A percentile compares a stretch with the other conserved stretches of the same genome.
These are phyloP conservation scores for Hanseniaspora vineae DNA, from an alignment of 805 yeast species.

Conservation along the genomic window DNA sequence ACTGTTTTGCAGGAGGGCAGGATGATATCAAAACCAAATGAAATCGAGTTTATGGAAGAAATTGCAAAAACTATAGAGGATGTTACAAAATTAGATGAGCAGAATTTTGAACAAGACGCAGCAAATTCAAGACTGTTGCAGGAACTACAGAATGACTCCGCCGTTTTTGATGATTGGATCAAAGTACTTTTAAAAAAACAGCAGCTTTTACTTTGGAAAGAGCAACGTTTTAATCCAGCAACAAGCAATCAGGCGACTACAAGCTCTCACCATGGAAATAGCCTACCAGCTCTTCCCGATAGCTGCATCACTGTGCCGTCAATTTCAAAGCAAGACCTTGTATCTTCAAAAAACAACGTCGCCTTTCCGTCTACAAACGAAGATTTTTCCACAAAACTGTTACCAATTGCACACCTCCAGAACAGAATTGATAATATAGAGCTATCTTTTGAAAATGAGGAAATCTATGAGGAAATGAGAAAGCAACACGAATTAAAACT, in stretches of 20 bases:
- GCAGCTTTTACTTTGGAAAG: background rate
- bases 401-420: conserved; percentile 25
- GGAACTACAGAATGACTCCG: background rate
- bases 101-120: too few relatives aligned
- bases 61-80: too few relatives aligned
- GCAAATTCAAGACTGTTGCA: background rate
- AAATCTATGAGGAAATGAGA: conserved; percentile 3
- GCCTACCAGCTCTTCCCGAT: too few relatives aligned
- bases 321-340: conserved; percentile 23
- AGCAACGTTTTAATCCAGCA: background rate
- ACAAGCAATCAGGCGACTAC: too few relatives aligned
- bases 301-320: too few relatives aligned
- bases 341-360: background rate
- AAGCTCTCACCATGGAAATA: too few relatives aligned
- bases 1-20: conserved; percentile 33
- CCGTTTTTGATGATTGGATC: background rate
- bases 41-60: too few relatives aligned
- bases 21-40: conserved; percentile 21
- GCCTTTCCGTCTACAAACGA: background rate
- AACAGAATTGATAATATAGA: conserved; percentile 18
- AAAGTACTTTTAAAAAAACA: background rate
- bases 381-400: background rate
- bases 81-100: too few relatives aligned
- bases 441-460: conserved; percentile 18
- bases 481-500: conserved; percentile 1